These are phyloP conservation scores for Agastache rugosa DNA, from an alignment of 257 asterid genomes.

Conservation along the genomic window DNA sequence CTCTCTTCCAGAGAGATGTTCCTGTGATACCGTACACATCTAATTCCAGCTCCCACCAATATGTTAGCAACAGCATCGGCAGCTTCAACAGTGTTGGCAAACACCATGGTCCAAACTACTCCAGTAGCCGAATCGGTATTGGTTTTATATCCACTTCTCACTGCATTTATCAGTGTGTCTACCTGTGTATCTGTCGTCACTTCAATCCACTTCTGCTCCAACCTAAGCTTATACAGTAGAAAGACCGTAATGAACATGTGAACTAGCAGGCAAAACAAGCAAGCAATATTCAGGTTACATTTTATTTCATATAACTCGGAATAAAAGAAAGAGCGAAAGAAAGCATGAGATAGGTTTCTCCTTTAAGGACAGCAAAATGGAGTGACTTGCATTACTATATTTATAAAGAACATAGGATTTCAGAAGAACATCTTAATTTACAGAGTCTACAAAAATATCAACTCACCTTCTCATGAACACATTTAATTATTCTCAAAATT, in stretches of 20 bases:
- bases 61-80: conserved; percentile 80
- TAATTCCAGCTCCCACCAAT: conserved; percentile 65
- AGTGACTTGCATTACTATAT: background rate
- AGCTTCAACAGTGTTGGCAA: conserved; percentile 96
- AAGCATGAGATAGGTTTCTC: background rate
- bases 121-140: conserved; percentile 41
- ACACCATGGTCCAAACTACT: conserved; percentile 80
- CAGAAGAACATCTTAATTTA: background rate
- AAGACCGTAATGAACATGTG: conserved; percentile 26
- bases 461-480: background rate
- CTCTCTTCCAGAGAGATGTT: conserved; percentile 79
- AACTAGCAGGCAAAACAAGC: background rate
- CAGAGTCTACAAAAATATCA: background rate
- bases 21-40: conserved; percentile 77
- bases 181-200: conserved; percentile 77
- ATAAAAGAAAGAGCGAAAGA: background rate
- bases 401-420: background rate
- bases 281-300: background rate
- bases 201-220: conserved; percentile 93
- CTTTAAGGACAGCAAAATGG: background rate
- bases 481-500: background rate
- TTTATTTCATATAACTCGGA: conserved; percentile 13
- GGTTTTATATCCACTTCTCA: conserved; percentile 50
- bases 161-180: conserved; percentile 75
- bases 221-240: conserved; percentile 49